Evolutionary conservation across 1,139 yeast species (phyloP), one percentile per base, ranked within the genome.

Genomic region (Groenewaldozyma auringiensis): DNA sequence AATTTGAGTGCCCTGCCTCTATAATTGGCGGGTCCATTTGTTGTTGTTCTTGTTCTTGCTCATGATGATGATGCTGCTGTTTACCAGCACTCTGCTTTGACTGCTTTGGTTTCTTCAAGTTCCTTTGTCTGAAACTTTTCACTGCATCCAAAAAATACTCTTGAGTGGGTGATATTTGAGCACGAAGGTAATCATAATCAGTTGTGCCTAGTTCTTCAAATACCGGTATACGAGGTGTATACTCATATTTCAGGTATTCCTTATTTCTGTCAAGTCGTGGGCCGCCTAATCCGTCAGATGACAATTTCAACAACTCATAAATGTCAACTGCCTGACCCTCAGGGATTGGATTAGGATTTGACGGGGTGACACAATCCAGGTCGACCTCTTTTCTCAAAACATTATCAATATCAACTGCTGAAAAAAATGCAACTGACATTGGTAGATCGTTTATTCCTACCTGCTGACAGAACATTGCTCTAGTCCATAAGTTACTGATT

Each of bases 391-490:
- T 92, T 51, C 99, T 71, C 53, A 94, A 68, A 1, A 92, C 85
- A 52, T 74, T 78, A 61, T 94, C 99, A 47, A 94, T 76, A 61
- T 94, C 99, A 41, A 94, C 89, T 45, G 88, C 88, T 0, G 96
- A 86, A 63, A 94, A 94, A 61, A 92, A 94, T 0, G 98, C 98
- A 66, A 95, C 86, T 17, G 92, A 82, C 57, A 88, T 96, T 0
- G 99, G 98, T 37, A 94, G 71, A 54, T 89, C 95, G 37, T 76
- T 73, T 48, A 94, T 83, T 0, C 97, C 97, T 60, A 92, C 65
- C 59, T 89, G 95, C 59, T 89, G 94, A 54, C 94, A 85, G 60
- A 94, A 94, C 81, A 92, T 83, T 1, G 95, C 94, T 52, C 99
- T 72, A 0, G 98, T 92, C 99, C 99, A 94, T 4, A 89, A 60